These are phyloP conservation scores for Trematosphaeria pertusa DNA, from an alignment of 2,329 filamentous ascomycete species.

Conservation along the genomic window DNA sequence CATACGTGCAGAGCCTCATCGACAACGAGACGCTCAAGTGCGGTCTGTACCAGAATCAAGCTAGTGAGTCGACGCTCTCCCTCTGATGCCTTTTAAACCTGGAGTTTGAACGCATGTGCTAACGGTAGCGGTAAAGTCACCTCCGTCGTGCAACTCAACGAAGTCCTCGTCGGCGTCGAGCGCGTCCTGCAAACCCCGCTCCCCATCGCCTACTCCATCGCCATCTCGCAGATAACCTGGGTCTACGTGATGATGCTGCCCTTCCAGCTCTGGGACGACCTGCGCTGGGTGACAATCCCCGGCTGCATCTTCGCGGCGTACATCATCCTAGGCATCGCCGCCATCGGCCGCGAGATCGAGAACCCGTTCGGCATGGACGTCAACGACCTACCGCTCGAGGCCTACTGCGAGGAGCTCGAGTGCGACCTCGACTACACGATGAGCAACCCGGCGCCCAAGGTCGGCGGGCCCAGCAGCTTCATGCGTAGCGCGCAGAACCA, in stretches of 20 bases:
- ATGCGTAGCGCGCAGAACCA: constrained; percentile 57
- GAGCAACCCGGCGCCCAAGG: constrained; percentile 60
- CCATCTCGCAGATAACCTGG: constrained; percentile 86
- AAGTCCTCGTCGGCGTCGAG: constrained; percentile 75
- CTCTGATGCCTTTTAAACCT: no score
- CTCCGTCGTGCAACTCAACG: constrained; percentile 70
- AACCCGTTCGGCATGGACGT: constrained; percentile 86
- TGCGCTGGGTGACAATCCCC: constrained; percentile 79
- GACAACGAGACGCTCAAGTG: constrained; percentile 62
- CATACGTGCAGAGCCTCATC: constrained; percentile 69
- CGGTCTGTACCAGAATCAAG: constrained; percentile 66
- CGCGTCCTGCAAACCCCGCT: constrained; percentile 83
- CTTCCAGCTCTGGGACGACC: constrained; percentile 73
- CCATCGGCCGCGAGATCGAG: constrained; percentile 82
- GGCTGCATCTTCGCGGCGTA: constrained; percentile 76
- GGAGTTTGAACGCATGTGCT: no score
- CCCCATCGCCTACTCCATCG: constrained; percentile 82
- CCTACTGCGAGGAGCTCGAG: constrained; percentile 77
- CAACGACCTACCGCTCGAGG: constrained; percentile 71
- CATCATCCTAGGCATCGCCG: constrained; percentile 80
- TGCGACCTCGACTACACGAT: constrained; percentile 78
- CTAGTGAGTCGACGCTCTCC: constrained; percentile 45
- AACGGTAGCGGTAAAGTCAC: constrained; percentile 55
- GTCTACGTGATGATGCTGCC: constrained; percentile 81
- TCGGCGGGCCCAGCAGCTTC: constrained; percentile 62